Conservation (phyloP, 768 basidiomycete species). For the Crucibulum laeve region DNA sequence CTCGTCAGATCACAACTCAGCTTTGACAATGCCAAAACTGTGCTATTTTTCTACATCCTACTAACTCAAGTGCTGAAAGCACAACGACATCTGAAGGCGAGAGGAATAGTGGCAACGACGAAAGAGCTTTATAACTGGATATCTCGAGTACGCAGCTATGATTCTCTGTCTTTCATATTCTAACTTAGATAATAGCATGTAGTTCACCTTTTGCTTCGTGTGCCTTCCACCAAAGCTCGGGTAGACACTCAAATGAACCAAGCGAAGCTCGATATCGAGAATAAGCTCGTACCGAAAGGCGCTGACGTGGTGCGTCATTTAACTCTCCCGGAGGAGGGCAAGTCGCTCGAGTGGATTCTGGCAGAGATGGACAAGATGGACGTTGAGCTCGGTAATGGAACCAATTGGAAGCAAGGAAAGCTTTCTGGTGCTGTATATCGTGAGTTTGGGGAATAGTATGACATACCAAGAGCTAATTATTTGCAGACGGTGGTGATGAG, state of each 20-base stretch:
- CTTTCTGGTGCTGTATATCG: constrained; percentile 86
- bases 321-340: constrained; percentile 59
- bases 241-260: constrained; percentile 61
- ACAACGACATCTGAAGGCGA: constrained; percentile 59
- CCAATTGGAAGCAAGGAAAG: constrained; percentile 68
- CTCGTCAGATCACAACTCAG: constrained; percentile 7
- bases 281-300: constrained; percentile 62
- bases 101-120: constrained; percentile 46
- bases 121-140: constrained; percentile 52
- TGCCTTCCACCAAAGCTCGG: constrained; percentile 58
- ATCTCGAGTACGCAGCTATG: constrained; percentile 38
- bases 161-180: background rate
- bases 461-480: background rate
- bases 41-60: constrained; percentile 57
- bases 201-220: constrained; percentile 51
- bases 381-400: constrained; percentile 36
- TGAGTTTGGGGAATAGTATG: constrained; percentile 28
- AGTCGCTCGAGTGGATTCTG: constrained; percentile 67
- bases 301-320: constrained; percentile 62
- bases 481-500: constrained; percentile 79
- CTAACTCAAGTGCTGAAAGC: constrained; percentile 45
- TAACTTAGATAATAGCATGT: constrained; percentile 10
- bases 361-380: constrained; percentile 83
- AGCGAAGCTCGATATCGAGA: constrained; percentile 62
- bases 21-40: constrained; percentile 49